Base-by-base conservation (phyloP, 78 protist genomes). In the Trichosphaerium sp. region DNA sequence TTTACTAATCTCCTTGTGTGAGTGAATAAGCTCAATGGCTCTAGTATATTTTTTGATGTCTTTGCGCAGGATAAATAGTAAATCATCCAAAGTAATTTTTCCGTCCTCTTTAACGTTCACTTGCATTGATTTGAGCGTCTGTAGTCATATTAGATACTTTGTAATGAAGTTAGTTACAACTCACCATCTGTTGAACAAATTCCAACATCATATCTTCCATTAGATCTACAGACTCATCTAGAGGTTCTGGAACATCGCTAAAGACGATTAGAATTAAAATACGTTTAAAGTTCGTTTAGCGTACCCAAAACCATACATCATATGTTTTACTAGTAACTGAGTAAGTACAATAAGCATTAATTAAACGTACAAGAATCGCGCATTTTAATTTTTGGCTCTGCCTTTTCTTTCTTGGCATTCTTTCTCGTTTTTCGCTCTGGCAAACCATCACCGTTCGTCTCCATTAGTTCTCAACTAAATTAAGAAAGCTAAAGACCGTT, bases 261-360 rank as follows among this genome's bases (percentile, higher is more conserved):
- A 7, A 3, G 25, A 26, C 52, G 34, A 56, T 42, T 6, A 7
- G 26, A 4, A 29, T 44, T 14, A 5, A n/a, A n/a, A n/a, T n/a
- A n/a, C n/a, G n/a, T n/a, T n/a, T n/a, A n/a, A n/a, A n/a, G n/a
- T n/a, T n/a, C 4, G 28, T 68, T 56, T 21, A 32, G 55, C n/a
- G 34, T 48, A 68, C 65, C 83, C 83, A 69, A 78, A 78, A 1
- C 83, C 83, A 78, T 43, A 78, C 83, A 78, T 78, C 70, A 78
- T 78, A 51, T 78, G 83, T 69, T 60, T 55, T 11, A 78, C 76
- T 69, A 42, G 31, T 3, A 2, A 39, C n/a, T n/a, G n/a, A n/a
- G n/a, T n/a, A n/a, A n/a, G n/a, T n/a, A n/a, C n/a, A n/a, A n/a
- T n/a, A n/a, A n/a, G n/a, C n/a, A n/a, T n/a, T n/a, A n/a, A n/a